These are phyloP conservation scores for Ophiorrhiza pumila DNA, from an alignment of 257 asterid species.

Conservation along the genomic window DNA sequence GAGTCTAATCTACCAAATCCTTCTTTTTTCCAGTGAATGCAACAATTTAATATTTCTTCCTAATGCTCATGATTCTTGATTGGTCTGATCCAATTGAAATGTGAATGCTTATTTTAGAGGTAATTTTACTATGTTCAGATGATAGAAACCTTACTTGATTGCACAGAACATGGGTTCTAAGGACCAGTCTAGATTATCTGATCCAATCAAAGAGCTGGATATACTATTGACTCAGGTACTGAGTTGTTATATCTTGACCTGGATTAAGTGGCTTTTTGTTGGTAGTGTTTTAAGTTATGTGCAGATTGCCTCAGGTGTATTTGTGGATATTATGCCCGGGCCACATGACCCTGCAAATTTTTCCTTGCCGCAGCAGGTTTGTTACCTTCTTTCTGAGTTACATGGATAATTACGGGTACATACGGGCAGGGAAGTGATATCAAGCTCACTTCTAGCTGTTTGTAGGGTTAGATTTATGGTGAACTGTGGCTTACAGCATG, in stretches of 20 bases:
- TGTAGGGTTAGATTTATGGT: neutral
- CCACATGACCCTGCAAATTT: constrained; percentile 82
- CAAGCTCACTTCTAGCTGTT: neutral
- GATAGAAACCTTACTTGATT: constrained; percentile 9
- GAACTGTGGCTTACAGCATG: neutral
- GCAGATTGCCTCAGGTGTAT: constrained; percentile 80
- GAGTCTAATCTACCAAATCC: no score
- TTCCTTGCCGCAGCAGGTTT: constrained; percentile 87
- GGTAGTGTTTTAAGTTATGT: constrained; percentile 3
- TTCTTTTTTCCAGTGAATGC: neutral
- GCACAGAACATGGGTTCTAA: constrained; percentile 68
- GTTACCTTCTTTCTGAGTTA: constrained; percentile 15
- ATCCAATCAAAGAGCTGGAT: constrained; percentile 90
- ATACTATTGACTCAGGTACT: constrained; percentile 81
- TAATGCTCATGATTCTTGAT: neutral
- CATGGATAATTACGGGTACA: neutral
- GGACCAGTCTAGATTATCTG: constrained; percentile 74
- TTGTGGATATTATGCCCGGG: constrained; percentile 94
- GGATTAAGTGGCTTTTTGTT: neutral
- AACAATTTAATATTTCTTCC: neutral
- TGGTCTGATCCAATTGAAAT: neutral
- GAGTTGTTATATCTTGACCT: neutral
- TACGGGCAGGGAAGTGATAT: neutral
- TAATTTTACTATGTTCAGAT: neutral
- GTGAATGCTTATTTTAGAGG: neutral